These are phyloP conservation scores for Calvatia gigantea DNA, from an alignment of 768 basidiomycete genomes.

Conservation along the genomic window DNA sequence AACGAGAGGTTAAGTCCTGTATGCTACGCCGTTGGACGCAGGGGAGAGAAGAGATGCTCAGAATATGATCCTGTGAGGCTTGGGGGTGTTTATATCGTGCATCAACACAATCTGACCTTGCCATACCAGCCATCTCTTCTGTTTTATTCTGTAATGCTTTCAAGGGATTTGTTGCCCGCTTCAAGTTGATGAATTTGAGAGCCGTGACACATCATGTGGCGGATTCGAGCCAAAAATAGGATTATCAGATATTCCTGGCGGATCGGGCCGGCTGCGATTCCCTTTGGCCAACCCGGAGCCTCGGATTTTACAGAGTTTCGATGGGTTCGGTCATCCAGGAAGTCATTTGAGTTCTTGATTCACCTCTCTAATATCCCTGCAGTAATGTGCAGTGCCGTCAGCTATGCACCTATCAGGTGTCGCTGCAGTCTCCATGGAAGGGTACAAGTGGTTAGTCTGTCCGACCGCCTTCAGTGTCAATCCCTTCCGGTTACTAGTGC, in stretches of 20 bases:
- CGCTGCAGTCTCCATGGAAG: constrained; percentile 83
- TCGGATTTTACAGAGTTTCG: too few relatives aligned
- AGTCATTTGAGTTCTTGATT: too few relatives aligned
- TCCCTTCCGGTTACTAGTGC: constrained; percentile 60
- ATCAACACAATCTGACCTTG: not conserved
- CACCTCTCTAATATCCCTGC: not conserved
- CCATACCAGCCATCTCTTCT: not conserved
- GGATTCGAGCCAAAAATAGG: not conserved
- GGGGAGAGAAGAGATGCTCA: too few relatives aligned
- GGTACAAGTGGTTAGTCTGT: constrained; percentile 82
- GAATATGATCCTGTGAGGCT: too few relatives aligned
- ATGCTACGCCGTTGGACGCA: too few relatives aligned
- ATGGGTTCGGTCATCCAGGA: too few relatives aligned
- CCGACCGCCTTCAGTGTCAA: constrained; percentile 73
- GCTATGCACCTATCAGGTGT: constrained; percentile 45
- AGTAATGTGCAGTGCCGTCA: constrained; percentile 6
- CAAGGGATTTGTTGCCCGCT: not conserved
- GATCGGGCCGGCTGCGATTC: too few relatives aligned
- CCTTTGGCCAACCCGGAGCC: too few relatives aligned
- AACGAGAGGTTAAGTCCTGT: not conserved
- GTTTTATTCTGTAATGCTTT: not conserved
- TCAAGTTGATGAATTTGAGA: too few relatives aligned
- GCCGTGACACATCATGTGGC: constrained; percentile 1
- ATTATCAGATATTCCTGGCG: too few relatives aligned
- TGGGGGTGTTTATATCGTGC: too few relatives aligned